Evolutionary conservation across 352 stramenopile genomes (phyloP), one percentile per base, ranked within the genome.

Genomic region (Achlya hypogyna): DNA sequence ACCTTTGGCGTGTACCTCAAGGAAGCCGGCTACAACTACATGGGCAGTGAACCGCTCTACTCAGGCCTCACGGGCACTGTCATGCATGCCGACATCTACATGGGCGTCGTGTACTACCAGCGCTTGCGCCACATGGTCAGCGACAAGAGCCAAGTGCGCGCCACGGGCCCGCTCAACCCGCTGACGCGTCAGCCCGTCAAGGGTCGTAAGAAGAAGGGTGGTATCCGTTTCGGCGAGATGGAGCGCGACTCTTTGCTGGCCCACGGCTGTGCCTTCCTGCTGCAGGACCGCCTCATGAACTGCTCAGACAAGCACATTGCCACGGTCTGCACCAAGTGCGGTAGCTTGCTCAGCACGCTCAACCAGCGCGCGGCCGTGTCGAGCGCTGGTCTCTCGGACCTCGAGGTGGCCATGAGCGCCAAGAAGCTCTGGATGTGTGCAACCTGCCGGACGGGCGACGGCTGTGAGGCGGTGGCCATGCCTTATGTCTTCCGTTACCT

Each of bases 51-150:
- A 72, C 96, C 97, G 32, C 74, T 99, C 69, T 99, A 99, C 89
- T 98, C 89, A 62, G 98, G 98, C 25, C 93, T 99, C 63, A 98
- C 90, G 53, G 98, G 98, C 35, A 98, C 93, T 45, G 73, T 99
- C 62, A 98, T 99, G 93, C 94, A 99, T 52, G 97, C 96, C 18
- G 96, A 99, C 72, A 98, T 99, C 51, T 99, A 99, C 84, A 99
- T 99, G 63, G 98, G 98, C 45, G 86, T 99, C n/a, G 97, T 99
- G 35, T 99, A 98, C 81, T 99, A 99, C 78, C 98, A 99, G 86
- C 88, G 98, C 53, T 79, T 99, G 72, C 91, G 97, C 62, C 98
- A 99, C 87, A 99, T 99, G 98, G 98, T 99, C 64, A 98, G 91
- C 69, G 98, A 99, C 84, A 99, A 99, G 87, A 98, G 87, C 60